Evolutionary conservation across 306 rosid species (phyloP).

Genomic region (Inga laurina): DNA sequence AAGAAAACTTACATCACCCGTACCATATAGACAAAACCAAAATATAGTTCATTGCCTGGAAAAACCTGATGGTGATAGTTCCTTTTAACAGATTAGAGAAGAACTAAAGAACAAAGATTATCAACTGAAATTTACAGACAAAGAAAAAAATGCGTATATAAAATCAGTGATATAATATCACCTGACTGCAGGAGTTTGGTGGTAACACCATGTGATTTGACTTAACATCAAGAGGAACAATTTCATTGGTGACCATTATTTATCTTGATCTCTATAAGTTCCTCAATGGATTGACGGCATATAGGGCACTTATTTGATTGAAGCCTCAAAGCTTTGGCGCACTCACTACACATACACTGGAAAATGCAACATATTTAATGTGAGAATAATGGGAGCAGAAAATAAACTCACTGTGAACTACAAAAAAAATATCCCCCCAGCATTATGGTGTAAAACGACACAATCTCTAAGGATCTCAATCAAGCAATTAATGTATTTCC

Average conservation of each 20-base stretch:
- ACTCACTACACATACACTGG: conserved; percentile 91
- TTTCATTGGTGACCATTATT: conserved; percentile 45
- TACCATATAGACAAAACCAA: conserved; percentile 18
- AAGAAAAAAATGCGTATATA: not conserved
- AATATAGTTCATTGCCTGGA: conserved; percentile 17
- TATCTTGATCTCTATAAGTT: conserved; percentile 79
- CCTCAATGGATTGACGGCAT: conserved; percentile 85
- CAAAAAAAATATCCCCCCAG: not conserved
- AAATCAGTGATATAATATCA: conserved; percentile 25
- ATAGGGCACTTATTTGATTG: conserved; percentile 89
- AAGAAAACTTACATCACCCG: conserved; percentile 12
- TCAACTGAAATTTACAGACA: conserved; percentile 44
- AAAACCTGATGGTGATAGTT: conserved; percentile 21
- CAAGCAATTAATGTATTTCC: not conserved
- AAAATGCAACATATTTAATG: conserved; percentile 25
- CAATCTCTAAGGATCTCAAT: conserved; percentile 10
- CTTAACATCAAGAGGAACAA: conserved; percentile 36
- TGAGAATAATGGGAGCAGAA: conserved; percentile 30
- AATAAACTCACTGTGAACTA: conserved; percentile 12
- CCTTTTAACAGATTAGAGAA: conserved; percentile 24
- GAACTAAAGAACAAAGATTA: conserved; percentile 33
- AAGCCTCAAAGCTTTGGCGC: conserved; percentile 76
- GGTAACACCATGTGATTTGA: conserved; percentile 43
- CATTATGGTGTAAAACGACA: conserved; percentile 11
- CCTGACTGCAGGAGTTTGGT: conserved; percentile 30